These are phyloP conservation scores for Citrus sinensis DNA, from an alignment of 345 rosid species.

Conservation along the genomic window DVS_A1.0 CM039162.1:10177501-10178000, in stretches of 20 bases:
- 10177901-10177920: no score
- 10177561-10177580: slow-evolving; percentile 12
- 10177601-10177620: not conserved
- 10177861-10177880: no score
- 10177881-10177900: not conserved
- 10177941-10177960: not conserved
- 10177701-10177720: no score
- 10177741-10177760: not conserved
- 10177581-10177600: not conserved
- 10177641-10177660: slow-evolving; percentile 9
- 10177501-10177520: not conserved
- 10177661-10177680: not conserved
- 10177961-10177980: no score
- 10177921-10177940: not conserved
- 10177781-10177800: not conserved
- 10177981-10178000: no score
- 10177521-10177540: not conserved
- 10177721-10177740: not conserved
- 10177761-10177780: not conserved
- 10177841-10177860: not conserved
- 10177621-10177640: not conserved
- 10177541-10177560: not conserved
- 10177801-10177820: not conserved
- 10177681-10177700: not conserved
- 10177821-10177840: not conserved